A percentile compares a stretch with the other conserved stretches of the same genome.
Conservation (phyloP, 768 basidiomycete genomes). For the Termitomyces sp. region DNA sequence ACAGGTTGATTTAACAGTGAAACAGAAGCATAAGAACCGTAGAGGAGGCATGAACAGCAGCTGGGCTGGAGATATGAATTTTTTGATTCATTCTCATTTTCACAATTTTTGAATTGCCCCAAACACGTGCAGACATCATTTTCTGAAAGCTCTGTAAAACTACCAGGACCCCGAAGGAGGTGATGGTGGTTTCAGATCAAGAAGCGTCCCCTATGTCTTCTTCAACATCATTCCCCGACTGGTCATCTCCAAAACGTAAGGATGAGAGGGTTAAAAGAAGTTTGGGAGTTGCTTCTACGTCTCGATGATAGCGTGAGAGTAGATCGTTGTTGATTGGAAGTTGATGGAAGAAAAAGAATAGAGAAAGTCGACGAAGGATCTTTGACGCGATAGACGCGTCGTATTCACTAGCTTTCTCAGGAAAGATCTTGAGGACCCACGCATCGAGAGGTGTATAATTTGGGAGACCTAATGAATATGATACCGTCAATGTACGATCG, state of each 20-base stretch:
- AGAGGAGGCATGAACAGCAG: too few relatives aligned
- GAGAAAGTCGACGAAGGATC: constrained; percentile 5
- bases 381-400: constrained; percentile 9
- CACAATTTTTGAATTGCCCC: too few relatives aligned
- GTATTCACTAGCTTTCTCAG: constrained; percentile 10
- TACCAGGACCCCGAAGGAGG: too few relatives aligned
- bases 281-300: constrained; percentile 4
- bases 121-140: too few relatives aligned
- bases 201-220: neutral
- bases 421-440: constrained; percentile 31
- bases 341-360: constrained; percentile 3
- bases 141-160: too few relatives aligned
- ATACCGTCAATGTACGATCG: neutral
- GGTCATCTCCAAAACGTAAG: neutral
- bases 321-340: neutral
- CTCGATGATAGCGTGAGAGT: constrained; percentile 5
- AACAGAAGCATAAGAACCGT: too few relatives aligned
- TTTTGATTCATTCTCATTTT: too few relatives aligned
- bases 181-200: too few relatives aligned
- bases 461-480: constrained; percentile 10
- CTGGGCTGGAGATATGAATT: too few relatives aligned
- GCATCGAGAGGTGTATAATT: constrained; percentile 12
- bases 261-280: constrained; percentile 4
- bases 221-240: neutral
- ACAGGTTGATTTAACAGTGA: too few relatives aligned